These are phyloP conservation scores for Laburnicola sp. DNA, from an alignment of 2,329 filamentous ascomycete genomes.

Conservation along the genomic window DNA sequence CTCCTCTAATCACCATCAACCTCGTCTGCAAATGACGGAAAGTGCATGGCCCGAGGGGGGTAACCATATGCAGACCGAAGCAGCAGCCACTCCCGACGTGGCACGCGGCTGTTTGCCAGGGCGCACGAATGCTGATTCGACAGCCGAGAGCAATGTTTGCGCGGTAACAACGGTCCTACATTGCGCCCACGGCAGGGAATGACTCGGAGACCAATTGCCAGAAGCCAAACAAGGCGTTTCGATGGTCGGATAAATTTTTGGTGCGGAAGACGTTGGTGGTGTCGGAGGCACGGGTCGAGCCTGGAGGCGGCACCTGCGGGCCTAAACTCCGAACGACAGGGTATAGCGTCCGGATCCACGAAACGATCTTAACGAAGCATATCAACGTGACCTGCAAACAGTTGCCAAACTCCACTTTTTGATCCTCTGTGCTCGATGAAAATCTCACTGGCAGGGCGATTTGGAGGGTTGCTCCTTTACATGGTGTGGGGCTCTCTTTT, in stretches of 20 bases:
- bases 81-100: conserved; percentile 22
- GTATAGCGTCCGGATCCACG: too few species aligned
- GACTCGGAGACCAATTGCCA: conserved; percentile 27
- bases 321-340: conserved; percentile 26
- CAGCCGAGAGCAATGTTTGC: conserved; percentile 16
- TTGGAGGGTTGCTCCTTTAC: too few species aligned
- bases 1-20: background rate
- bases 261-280: conserved; percentile 27
- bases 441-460: too few species aligned
- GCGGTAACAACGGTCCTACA: conserved; percentile 42
- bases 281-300: conserved; percentile 36
- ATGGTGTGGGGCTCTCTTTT: too few species aligned
- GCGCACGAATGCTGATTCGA: conserved; percentile 30
- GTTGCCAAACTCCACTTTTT: too few species aligned
- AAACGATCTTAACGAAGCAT: too few species aligned
- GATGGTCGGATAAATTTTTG: conserved; percentile 44
- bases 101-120: conserved; percentile 22
- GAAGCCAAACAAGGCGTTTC: conserved; percentile 13
- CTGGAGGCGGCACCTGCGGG: conserved; percentile 31
- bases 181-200: conserved; percentile 27
- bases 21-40: conserved; percentile 13
- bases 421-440: too few species aligned
- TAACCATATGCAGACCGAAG: conserved; percentile 26
- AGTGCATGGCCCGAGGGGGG: conserved; percentile 15
- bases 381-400: conserved; percentile 30